Evolutionary conservation across 2,329 filamentous ascomycete species (phyloP).

Genomic region (Neurospora sp.): DNA sequence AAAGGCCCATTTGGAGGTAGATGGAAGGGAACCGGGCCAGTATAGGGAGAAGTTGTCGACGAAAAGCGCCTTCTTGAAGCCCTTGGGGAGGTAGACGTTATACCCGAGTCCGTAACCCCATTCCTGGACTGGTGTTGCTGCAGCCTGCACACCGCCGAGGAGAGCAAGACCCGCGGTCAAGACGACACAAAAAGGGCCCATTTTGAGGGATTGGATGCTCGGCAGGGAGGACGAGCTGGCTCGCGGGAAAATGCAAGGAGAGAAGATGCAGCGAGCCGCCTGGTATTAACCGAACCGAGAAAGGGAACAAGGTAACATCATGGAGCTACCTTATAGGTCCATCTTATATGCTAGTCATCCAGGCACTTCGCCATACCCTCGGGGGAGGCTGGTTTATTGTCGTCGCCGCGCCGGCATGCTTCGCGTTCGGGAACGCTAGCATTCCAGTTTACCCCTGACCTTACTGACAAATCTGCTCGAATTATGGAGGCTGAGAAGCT

Average conservation of each 20-base stretch:
- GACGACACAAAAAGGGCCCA: not conserved
- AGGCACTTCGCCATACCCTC: not conserved
- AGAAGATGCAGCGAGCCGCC: not conserved
- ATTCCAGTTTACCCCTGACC: not conserved
- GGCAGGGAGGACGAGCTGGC: not conserved
- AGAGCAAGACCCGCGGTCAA: not conserved
- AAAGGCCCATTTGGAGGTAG: slow-evolving; percentile 31
- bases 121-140: not conserved
- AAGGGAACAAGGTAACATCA: not conserved
- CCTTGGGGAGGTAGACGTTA: not conserved
- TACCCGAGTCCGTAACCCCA: not conserved
- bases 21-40: slow-evolving; percentile 24
- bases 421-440: not conserved
- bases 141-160: not conserved
- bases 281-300: not conserved
- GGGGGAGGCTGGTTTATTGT: not conserved
- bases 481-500: not conserved
- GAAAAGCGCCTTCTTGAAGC: slow-evolving; percentile 10
- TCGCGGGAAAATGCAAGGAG: not conserved
- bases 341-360: not conserved
- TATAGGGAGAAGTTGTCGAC: slow-evolving; percentile 20
- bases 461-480: not conserved
- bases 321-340: not conserved
- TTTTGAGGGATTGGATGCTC: not conserved
- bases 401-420: not conserved